Base-by-base conservation (phyloP, 2,329 filamentous ascomycete species). In the Alternaria postmessia region DNA sequence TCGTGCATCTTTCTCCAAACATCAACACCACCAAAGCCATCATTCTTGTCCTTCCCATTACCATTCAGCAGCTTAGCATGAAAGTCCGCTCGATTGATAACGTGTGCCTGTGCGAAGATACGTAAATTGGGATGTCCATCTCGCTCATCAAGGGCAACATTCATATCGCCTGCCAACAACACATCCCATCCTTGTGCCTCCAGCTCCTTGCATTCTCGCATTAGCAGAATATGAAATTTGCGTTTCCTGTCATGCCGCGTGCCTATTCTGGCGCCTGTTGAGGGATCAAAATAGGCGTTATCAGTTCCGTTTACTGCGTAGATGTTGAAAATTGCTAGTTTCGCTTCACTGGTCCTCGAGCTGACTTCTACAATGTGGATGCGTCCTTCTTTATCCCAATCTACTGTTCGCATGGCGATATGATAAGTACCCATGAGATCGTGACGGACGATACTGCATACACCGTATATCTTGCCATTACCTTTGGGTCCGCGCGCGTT, bases 221-320 rank as follows among this genome's bases (percentile, higher is more conserved):
- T 76, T 36, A 87, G 76, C 1, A 78, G 70, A 2, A 68, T 62
- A 59, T 87, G 84, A 36, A 86, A 82, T 5, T 75, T 71, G 2
- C 83, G 72, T 68, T 87, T 87, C 30, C 81, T 78, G 54, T 84
- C 81, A 69, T 87, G 84, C 16, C 85, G 74, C 0, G 82, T 86
- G 0, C 84, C 83, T 4, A 60, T 54, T 0, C 80, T 61, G 7
- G 63, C 59, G 4, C 84, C 84, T 0, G 79, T 84, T 1, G 63
- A n/a, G 0, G 82, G 73, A 54, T 81, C 75, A 18, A 79, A 79
- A 68, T 85, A 86, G 0, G 78, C 71, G 28, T 79, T 79, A 0
- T 79, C 73, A 0, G 85, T 86, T 3, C 84, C 84, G 65, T 86
- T 86, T 12, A 85, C 81, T 41, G 83, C 82, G 65, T 86, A 86